These are phyloP conservation scores for Mortierella sp. DNA, from an alignment of 371 early-diverging fungal species.

Conservation along the genomic window DNA sequence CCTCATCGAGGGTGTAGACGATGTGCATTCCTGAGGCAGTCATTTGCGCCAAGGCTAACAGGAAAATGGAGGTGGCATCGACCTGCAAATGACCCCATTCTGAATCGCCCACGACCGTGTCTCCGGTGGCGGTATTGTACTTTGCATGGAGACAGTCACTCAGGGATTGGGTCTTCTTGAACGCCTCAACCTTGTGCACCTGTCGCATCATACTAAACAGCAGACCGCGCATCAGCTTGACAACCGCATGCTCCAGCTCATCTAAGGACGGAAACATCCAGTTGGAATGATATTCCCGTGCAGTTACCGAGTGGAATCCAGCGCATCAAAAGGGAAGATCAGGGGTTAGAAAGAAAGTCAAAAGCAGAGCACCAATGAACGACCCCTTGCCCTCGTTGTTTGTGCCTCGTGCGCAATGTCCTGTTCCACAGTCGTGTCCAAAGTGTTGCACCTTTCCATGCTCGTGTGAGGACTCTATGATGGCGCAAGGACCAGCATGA, in stretches of 20 bases:
- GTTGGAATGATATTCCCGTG: too few relatives aligned
- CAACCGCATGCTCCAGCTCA: conserved; percentile 86
- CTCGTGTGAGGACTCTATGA: too few relatives aligned
- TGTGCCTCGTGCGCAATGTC: too few relatives aligned
- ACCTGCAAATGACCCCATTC: conserved; percentile 89
- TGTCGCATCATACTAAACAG: conserved; percentile 91
- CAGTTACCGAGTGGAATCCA: too few relatives aligned
- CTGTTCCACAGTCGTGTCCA: too few relatives aligned
- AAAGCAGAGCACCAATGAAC: too few relatives aligned
- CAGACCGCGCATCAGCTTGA: conserved; percentile 88
- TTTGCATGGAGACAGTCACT: conserved; percentile 88
- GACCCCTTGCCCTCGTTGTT: too few relatives aligned
- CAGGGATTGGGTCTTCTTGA: conserved; percentile 80
- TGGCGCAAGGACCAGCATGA: too few relatives aligned
- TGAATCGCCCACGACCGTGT: conserved; percentile 86
- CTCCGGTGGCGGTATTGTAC: conserved; percentile 87
- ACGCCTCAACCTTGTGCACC: conserved; percentile 82
- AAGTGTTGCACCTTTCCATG: too few relatives aligned
- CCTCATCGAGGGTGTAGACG: conserved; percentile 88
- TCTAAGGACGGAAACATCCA: conserved; percentile 57
- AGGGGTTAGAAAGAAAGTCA: too few relatives aligned
- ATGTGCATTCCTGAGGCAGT: conserved; percentile 83
- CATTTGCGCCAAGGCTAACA: conserved; percentile 87
- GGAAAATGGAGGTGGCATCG: conserved; percentile 88
- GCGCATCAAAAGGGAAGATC: too few relatives aligned